A percentile compares a stretch with the other conserved stretches of the same genome.
Conservation (phyloP, 352 stramenopile genomes). For the Thraustochytrium striatum region DNA sequence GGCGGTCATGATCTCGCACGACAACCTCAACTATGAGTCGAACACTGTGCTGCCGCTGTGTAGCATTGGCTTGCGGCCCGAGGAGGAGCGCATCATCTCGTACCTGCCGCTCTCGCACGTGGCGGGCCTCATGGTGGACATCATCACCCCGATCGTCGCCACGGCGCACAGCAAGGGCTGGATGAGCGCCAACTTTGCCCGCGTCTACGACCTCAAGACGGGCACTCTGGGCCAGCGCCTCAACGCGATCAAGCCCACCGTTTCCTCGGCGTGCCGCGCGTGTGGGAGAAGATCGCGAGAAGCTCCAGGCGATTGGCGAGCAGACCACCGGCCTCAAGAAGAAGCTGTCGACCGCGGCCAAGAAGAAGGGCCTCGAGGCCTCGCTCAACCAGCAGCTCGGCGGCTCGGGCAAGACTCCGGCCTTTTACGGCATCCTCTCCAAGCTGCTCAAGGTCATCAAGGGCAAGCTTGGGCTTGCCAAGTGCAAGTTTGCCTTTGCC, state of each 20-base stretch:
- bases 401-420: constrained; percentile 73
- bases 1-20: constrained; percentile 41
- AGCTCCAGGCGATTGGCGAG: constrained; percentile 50
- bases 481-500: constrained; percentile 54
- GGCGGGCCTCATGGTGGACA: constrained; percentile 77
- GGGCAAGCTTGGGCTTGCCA: constrained; percentile 53
- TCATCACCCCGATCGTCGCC: constrained; percentile 62
- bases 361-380: constrained; percentile 59
- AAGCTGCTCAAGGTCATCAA: constrained; percentile 54
- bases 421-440: constrained; percentile 72
- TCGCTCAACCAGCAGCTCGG: constrained; percentile 72
- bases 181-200: constrained; percentile 65
- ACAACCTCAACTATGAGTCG: constrained; percentile 56
- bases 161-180: constrained; percentile 45
- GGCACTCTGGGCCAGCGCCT: constrained; percentile 66
- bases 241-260: constrained; percentile 65
- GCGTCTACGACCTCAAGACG: constrained; percentile 66
- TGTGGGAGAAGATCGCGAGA: constrained; percentile 72
- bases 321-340: constrained; percentile 82
- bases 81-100: constrained; percentile 68
- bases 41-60: constrained; percentile 52
- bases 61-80: constrained; percentile 51
- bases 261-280: constrained; percentile 76
- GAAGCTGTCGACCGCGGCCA: constrained; percentile 80
- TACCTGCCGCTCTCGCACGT: constrained; percentile 82